A percentile compares a stretch with the other conserved stretches of the same genome.
Evolutionary conservation across 306 rosid genomes (phyloP).

Genomic region (Benincasa hispida): DNA sequence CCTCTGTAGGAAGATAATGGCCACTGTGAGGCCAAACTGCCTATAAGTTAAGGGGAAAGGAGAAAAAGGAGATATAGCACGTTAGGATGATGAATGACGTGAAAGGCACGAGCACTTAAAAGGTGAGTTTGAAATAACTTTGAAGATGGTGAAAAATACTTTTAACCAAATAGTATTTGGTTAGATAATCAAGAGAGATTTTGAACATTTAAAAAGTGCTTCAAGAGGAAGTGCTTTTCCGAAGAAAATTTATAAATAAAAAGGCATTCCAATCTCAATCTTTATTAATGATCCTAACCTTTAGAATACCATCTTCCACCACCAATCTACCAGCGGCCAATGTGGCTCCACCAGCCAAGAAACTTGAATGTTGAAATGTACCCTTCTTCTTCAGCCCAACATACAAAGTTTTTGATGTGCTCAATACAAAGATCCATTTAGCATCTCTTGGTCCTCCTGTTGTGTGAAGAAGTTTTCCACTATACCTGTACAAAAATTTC

Average conservation of each 20-base stretch:
- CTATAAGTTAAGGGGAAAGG: conserved; percentile 14
- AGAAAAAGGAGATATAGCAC: background rate
- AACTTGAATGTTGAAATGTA: conserved; percentile 91
- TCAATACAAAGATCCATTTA: conserved; percentile 78
- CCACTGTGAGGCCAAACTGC: conserved; percentile 96
- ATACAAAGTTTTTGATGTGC: conserved; percentile 64
- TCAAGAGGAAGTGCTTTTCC: no score
- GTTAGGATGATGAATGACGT: background rate
- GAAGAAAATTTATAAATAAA: no score
- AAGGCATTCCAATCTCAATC: background rate
- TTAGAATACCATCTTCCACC: conserved; percentile 51
- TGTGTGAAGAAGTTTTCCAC: conserved; percentile 39
- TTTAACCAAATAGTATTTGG: background rate
- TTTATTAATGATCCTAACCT: conserved; percentile 24
- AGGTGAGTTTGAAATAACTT: background rate
- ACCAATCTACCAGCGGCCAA: conserved; percentile 78
- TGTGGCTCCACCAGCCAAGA: conserved; percentile 89
- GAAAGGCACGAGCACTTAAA: background rate
- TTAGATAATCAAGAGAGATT: background rate
- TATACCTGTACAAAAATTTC: conserved; percentile 33
- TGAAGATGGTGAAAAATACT: background rate
- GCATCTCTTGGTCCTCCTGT: conserved; percentile 26
- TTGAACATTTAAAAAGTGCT: background rate
- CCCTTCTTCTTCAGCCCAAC: conserved; percentile 68
- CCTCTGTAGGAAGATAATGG: conserved; percentile 82